phyloP scores from a whole-genome alignment of 305 asterid genomes.

The Fraxinus velutina region DNA sequence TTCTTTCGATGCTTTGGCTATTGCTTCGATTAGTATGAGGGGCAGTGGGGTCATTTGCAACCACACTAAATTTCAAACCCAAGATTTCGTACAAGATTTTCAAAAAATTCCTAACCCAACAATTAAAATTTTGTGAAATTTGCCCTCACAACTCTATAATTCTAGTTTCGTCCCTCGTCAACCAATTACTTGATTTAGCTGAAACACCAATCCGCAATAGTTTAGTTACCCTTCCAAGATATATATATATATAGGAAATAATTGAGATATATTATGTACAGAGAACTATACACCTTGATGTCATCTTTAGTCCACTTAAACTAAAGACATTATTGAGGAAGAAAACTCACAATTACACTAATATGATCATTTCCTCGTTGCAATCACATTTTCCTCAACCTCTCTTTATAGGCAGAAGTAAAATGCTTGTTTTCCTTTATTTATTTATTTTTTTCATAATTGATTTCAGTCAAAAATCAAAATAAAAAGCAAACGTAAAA shows the following conservation, averaged over 20 bases:
- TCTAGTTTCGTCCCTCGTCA: constrained; percentile 20
- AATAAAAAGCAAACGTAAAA: too few relatives aligned
- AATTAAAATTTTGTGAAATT: too few relatives aligned
- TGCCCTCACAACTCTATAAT: too few relatives aligned
- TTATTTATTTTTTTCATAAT: too few relatives aligned
- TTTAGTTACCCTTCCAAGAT: background rate
- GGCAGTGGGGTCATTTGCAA: too few relatives aligned
- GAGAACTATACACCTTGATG: background rate
- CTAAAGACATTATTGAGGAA: too few relatives aligned
- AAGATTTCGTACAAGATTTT: too few relatives aligned
- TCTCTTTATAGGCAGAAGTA: background rate
- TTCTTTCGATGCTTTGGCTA: constrained; percentile 76
- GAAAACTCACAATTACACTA: background rate
- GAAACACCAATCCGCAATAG: constrained; percentile 20
- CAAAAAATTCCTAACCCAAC: too few relatives aligned
- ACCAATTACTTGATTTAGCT: constrained; percentile 83
- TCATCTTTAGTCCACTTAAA: too few relatives aligned
- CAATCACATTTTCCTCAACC: too few relatives aligned
- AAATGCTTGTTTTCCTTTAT: background rate
- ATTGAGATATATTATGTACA: background rate
- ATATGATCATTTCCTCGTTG: background rate
- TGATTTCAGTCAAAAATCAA: background rate
- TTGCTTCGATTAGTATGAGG: constrained; percentile 47
- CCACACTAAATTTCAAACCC: too few relatives aligned
- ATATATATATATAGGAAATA: background rate